Evolutionary conservation across 148 eudicot genomes (phyloP), one percentile per base, ranked within the genome.

Genomic region (Agrostemma githago): DNA sequence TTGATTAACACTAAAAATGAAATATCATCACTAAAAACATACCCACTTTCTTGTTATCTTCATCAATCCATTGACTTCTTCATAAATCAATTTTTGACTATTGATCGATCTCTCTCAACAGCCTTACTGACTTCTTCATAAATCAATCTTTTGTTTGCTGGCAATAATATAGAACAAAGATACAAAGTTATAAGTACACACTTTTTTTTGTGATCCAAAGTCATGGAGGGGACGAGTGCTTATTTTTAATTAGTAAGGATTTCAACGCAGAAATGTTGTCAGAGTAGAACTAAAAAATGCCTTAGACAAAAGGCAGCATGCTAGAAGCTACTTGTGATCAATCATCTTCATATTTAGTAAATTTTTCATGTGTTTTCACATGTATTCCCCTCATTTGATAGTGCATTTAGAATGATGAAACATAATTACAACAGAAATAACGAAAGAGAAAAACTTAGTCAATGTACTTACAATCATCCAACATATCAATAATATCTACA

Each of bases 21-120:
- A 37, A 63, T 9, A 69, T 71, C 65, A 62, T 44, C n/a, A 17
- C 8, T 71, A 15, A 37, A 79, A 41, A 72, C 88, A 77, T 82
- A 94, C 98, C 85, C 97, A 84, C 82, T 91, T 89, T 73, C 98
- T 84, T 58, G 96, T 94, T 70, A 94, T 91, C 83, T 91, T 93
- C 98, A 94, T 94, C 66, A 94, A 83, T 76, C 97, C 98, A 62
- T 87, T 9, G 98, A 94, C 72, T 91, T 78, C 83, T 94, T 97
- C n/a, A n/a, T n/a, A n/a, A n/a, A n/a, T 68, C 90, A 88, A 74
- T 91, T 93, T 66, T 86, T 88, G 67, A 91, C 92, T 38, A 77
- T 83, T 72, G 97, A 91, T 26, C 96, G 92, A 71, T 94, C 98
- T 81, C 93, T 91, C 78, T 86, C 91, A 74, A 91, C 97, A 68